These are phyloP conservation scores for Saussurea involucrata DNA, from an alignment of 129 eudicot genomes.

Conservation along the genomic window DNA sequence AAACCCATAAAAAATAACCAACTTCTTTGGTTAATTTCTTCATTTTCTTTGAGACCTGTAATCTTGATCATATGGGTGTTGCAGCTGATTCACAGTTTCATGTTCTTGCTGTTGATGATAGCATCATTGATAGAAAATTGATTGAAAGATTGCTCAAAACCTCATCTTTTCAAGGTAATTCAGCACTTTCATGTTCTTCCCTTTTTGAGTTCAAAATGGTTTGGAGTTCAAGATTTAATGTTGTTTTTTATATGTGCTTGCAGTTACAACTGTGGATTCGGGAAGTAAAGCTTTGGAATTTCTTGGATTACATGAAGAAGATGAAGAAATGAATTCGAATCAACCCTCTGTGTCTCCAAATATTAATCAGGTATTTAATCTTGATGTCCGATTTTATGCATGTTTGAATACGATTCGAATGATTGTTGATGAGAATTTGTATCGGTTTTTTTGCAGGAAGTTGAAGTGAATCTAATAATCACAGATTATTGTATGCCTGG, in stretches of 20 bases:
- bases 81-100: constrained; percentile 77
- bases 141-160: constrained; percentile 87
- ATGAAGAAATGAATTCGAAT: constrained; percentile 30
- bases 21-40: constrained; percentile 18
- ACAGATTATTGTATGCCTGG: constrained; percentile 99
- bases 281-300: constrained; percentile 82
- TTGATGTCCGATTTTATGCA: background rate
- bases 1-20: constrained; percentile 17
- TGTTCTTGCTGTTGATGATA: constrained; percentile 96
- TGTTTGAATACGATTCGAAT: background rate
- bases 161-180: constrained; percentile 64
- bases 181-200: background rate
- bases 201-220: background rate
- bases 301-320: constrained; percentile 70
- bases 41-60: background rate
- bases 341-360: constrained; percentile 54
- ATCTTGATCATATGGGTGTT: constrained; percentile 55
- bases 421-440: background rate
- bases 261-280: constrained; percentile 96
- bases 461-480: constrained; percentile 83
- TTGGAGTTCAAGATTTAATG: constrained; percentile 10
- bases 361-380: constrained; percentile 45
- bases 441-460: constrained; percentile 44
- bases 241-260: constrained; percentile 4
- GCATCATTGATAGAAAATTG: constrained; percentile 81